Evolutionary conservation across 140 eudicot species (phyloP), one percentile per base, ranked within the genome.

Genomic region (Anethum foeniculum): DNA sequence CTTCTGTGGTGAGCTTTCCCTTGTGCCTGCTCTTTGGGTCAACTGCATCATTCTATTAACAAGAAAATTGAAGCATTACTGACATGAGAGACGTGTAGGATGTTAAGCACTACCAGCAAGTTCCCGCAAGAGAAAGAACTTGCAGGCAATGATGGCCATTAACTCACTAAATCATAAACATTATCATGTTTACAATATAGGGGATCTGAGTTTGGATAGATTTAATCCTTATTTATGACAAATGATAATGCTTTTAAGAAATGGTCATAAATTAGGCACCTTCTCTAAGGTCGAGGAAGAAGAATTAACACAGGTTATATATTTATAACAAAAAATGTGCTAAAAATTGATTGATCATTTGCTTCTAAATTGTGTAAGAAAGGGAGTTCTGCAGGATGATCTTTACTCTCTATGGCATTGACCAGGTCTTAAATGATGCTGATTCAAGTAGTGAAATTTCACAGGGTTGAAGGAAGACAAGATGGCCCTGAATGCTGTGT

Each of bases 1-100:
- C 82, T 88, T 95, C 99, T 2, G 99, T 95, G 72, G 92, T 97
- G n/a, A 95, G 97, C 87, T 95, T 95, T 41, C 99, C 99, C 89
- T 95, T 95, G 88, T 95, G 99, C 82, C 99, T 83, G 80, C 99
- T 95, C 90, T 95, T 95, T 52, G 99, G 99, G 82, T 94, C 98
- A 82, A 90, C 98, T 68, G 97, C 98, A 84, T 94, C 98, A 54
- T 60, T 68, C 98, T 94, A 85, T 71, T 34, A 10, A 4, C 46
- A 41, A 41, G 8, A 32, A 65, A 67, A 30, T 30, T 28, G 43
- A 9, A 69, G 75, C 11, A 3, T 34, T 28, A 27, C 21, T 21
- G 76, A 14, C n/a, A 39, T 8, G 48, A 19, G 43, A 39, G 76
- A 71, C 21, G 0, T 68, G n/a, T 68, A 68, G 18, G 19, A 62